A percentile compares a stretch with the other conserved stretches of the same genome.
Evolutionary conservation across 140 eudicot species (phyloP).

Genomic region (Oenanthe javanica): DNA sequence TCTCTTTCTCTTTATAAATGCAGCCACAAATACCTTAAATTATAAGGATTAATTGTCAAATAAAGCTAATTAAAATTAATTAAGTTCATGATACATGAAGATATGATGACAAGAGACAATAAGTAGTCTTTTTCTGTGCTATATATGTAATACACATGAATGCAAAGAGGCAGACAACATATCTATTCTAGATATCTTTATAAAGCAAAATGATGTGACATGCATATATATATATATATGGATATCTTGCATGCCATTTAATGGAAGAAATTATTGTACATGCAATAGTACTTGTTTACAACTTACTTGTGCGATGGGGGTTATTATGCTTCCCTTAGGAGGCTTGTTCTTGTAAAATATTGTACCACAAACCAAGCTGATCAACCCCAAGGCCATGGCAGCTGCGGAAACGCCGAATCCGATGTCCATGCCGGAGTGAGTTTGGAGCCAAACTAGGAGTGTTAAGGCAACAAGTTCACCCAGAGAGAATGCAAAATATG

Average conservation of each 20-base stretch:
- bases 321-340: constrained; percentile 72
- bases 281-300: background rate
- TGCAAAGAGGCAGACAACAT: background rate
- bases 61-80: no score
- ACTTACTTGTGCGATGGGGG: constrained; percentile 77
- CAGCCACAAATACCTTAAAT: constrained; percentile 85
- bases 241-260: background rate
- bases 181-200: background rate
- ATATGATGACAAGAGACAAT: background rate
- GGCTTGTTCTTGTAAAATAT: constrained; percentile 68
- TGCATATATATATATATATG: background rate
- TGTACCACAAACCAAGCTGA: constrained; percentile 72
- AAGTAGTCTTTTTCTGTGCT: background rate
- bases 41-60: no score
- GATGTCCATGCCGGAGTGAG: constrained; percentile 95
- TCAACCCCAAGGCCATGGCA: constrained; percentile 82
- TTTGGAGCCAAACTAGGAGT: constrained; percentile 85
- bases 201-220: background rate
- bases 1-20: constrained; percentile 53
- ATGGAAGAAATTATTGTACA: background rate
- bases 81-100: background rate
- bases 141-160: no score
- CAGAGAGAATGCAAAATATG: constrained; percentile 87
- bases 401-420: constrained; percentile 98
- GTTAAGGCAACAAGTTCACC: constrained; percentile 92